Base-by-base conservation (phyloP, 2,329 filamentous ascomycete genomes). In the Epichloe coenophiala region DNA sequence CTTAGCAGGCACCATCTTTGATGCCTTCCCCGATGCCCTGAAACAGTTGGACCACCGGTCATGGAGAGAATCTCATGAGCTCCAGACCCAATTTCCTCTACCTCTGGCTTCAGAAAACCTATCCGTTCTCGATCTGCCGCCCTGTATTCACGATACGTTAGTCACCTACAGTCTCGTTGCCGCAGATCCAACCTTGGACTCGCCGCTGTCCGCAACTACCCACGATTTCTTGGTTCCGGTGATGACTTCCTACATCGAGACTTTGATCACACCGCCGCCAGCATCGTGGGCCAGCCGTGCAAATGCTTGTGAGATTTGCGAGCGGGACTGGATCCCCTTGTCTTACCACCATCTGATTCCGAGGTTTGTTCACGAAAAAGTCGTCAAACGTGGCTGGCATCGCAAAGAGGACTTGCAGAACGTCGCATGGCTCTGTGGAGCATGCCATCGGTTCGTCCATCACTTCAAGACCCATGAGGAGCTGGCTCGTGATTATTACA, bases 281-380 rank as follows among this genome's bases (percentile, higher is more conserved):
- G 71, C 80, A 7, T 83, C 83, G 59, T 68, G 70, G 1, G 68
- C 72, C 0, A 84, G 83, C 1, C 75, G 77, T 23, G 61, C 67
- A 4, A 59, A 69, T 1, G 75, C 71, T 0, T 95, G 88, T 65
- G 88, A 95, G 68, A 76, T 94, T 23, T 94, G 88, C 63, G 77
- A 72, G 2, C 74, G 88, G 1, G 77, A 80, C 54, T 88, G 86
- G 79, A 78, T 93, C 21, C 79, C 80, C 8, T 66, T 93, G 54
- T 86, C 84, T 1, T 94, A 93, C 63, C 88, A 95, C 62, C 88
- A 94, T 68, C 70, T 95, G 42, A 89, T 95, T 49, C 88, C 88
- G n/a, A 77, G 80, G 40, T 76, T 78, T 42, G 81, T 88, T 53
- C 88, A 94, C 65, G 81, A 77, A 7, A 88, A 88, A 62, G 86